A percentile compares a stretch with the other conserved stretches of the same genome.
These are phyloP conservation scores for Aspergillus terreus DNA, from an alignment of 2,329 filamentous ascomycete genomes.

Conservation along the genomic window DNA sequence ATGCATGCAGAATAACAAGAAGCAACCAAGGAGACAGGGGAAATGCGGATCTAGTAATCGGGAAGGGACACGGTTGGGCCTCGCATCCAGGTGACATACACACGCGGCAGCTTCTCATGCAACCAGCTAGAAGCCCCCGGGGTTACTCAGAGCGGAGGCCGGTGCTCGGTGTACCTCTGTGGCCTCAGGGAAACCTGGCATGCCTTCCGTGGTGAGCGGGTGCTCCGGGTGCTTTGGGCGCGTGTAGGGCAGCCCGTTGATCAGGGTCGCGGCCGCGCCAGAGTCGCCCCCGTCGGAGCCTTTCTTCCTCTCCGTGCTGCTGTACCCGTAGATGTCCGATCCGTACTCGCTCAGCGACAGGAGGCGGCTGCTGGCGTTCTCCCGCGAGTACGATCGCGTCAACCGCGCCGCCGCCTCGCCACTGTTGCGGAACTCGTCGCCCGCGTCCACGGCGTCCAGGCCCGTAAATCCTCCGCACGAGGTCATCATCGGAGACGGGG, in stretches of 20 bases:
- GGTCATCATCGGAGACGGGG: constrained; percentile 10
- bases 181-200: constrained; percentile 18
- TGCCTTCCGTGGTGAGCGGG: constrained; percentile 10
- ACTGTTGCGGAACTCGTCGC: constrained; percentile 16
- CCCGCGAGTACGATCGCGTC: constrained; percentile 18
- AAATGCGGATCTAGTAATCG: too few species aligned
- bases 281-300: constrained; percentile 22
- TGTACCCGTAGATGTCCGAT: constrained; percentile 39
- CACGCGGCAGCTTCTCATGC: not conserved
- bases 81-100: not conserved
- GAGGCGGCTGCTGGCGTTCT: constrained; percentile 12
- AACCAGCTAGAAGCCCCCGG: constrained; percentile 11
- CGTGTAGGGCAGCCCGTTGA: constrained; percentile 41
- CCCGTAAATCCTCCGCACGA: constrained; percentile 11
- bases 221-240: constrained; percentile 24
- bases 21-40: too few species aligned
- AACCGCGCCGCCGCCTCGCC: constrained; percentile 10
- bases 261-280: constrained; percentile 28
- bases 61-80: not conserved
- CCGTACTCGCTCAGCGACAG: constrained; percentile 28
- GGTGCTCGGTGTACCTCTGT: constrained; percentile 20
- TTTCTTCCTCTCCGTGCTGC: constrained; percentile 28
- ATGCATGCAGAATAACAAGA: not conserved
- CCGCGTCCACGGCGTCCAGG: constrained; percentile 16
- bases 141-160: constrained; percentile 22